These are phyloP conservation scores for Wickerhamomyces bisporus DNA, from an alignment of 805 yeast species.

Conservation along the genomic window DNA sequence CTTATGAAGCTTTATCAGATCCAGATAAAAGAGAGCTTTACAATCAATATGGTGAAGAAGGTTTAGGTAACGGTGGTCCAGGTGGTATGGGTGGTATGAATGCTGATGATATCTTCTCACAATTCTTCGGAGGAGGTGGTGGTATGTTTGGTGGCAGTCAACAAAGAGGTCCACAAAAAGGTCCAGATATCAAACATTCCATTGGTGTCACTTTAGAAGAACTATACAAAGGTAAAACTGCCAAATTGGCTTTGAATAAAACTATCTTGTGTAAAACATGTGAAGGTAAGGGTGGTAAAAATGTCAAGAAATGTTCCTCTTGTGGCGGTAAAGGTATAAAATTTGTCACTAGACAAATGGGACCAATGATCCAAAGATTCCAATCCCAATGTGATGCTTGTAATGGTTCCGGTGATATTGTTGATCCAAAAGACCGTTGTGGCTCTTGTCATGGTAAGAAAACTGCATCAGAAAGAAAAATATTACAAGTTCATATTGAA, in stretches of 20 bases:
- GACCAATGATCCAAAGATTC: conserved; percentile 98
- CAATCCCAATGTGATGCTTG: conserved; percentile 92
- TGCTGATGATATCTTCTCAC: conserved; percentile 71
- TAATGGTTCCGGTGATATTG: conserved; percentile 86
- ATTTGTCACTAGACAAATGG: conserved; percentile 96
- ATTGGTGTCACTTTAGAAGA: conserved; percentile 86
- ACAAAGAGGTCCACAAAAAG: conserved; percentile 80
- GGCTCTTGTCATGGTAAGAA: conserved; percentile 83
- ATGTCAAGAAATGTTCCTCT: conserved; percentile 76
- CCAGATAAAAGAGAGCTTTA: conserved; percentile 83
- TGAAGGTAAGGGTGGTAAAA: conserved; percentile 95
- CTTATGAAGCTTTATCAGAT: conserved; percentile 86
- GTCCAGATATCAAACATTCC: conserved; percentile 88
- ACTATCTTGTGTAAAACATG: conserved; percentile 84
- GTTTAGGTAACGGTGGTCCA: conserved; percentile 74
- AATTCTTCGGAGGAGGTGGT: conserved; percentile 87
- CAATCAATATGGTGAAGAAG: conserved; percentile 91
- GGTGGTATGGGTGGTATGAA: conserved; percentile 66
- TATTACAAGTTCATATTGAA: conserved; percentile 88
- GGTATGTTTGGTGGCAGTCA: conserved; percentile 58
- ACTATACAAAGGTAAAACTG: conserved; percentile 86
- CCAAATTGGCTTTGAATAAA: conserved; percentile 91
- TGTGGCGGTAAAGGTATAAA: conserved; percentile 93
- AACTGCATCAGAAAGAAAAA: conserved; percentile 81
- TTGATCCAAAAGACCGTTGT: conserved; percentile 86